phyloP scores from a whole-genome alignment of 768 basidiomycete species.

The Lepiota brunneoincarnata region DNA sequence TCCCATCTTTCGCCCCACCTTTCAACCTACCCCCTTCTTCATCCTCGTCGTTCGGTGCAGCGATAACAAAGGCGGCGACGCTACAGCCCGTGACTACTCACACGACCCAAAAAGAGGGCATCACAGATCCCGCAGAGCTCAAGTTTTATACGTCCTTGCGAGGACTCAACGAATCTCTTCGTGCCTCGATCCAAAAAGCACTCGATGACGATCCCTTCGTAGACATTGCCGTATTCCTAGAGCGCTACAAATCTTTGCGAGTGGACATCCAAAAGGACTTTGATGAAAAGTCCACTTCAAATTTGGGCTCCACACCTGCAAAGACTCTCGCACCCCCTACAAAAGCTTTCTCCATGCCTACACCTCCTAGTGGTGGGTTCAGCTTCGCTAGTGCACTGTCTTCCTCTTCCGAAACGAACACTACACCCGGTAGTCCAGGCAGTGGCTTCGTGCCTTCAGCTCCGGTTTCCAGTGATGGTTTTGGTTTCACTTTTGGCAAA shows the following conservation, averaged over 20 bases:
- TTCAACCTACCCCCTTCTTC: not conserved
- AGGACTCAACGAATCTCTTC: constrained; percentile 67
- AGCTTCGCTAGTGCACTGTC: constrained; percentile 14
- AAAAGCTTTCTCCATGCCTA: constrained; percentile 27
- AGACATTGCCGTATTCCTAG: constrained; percentile 55
- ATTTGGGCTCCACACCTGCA: constrained; percentile 7
- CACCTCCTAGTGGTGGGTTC: not conserved
- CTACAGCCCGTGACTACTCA: constrained; percentile 10
- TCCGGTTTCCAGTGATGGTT: constrained; percentile 8
- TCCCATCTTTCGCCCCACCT: not conserved
- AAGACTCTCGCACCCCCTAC: constrained; percentile 11
- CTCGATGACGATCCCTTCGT: constrained; percentile 68
- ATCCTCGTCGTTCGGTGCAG: not conserved
- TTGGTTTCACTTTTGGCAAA: constrained; percentile 5
- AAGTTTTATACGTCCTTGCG: constrained; percentile 71
- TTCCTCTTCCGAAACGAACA: constrained; percentile 9
- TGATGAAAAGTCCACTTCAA: constrained; percentile 27
- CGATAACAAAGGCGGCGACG: constrained; percentile 5
- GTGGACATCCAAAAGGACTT: constrained; percentile 54
- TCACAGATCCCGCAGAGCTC: constrained; percentile 32
- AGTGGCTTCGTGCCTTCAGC: constrained; percentile 7
- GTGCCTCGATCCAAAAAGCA: constrained; percentile 54
- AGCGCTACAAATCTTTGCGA: constrained; percentile 59
- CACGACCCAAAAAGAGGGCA: constrained; percentile 16
- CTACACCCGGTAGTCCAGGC: not conserved